Percentiles rank a stretch among this genome's conserved stretches.
These are phyloP conservation scores for Candida ipomoeae DNA, from an alignment of 805 yeast species.

Conservation along the genomic window DNA sequence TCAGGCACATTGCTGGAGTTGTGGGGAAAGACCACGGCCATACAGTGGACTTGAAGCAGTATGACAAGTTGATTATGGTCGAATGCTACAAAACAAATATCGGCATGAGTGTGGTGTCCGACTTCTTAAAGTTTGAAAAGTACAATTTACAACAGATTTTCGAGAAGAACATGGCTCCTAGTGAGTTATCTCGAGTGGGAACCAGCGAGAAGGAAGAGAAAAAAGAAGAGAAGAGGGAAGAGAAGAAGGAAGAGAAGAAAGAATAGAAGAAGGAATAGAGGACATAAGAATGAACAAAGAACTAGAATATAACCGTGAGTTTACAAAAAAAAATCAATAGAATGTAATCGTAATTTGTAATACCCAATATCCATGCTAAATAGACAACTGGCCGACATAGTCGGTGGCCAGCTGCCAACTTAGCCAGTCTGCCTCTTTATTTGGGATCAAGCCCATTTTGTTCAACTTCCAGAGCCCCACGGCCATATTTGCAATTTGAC, in stretches of 20 bases:
- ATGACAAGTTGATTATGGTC: slow-evolving; percentile 73
- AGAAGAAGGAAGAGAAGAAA: neutral
- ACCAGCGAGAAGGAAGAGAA: slow-evolving; percentile 1
- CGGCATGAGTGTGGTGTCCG: slow-evolving; percentile 79
- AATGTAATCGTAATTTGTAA: neutral
- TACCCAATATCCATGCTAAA: neutral
- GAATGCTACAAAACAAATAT: slow-evolving; percentile 86
- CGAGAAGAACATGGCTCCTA: slow-evolving; percentile 37
- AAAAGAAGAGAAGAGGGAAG: neutral
- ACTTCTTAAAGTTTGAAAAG: slow-evolving; percentile 57
- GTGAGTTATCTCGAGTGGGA: slow-evolving; percentile 13
- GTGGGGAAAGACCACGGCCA: slow-evolving; percentile 72
- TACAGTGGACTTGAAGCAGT: slow-evolving; percentile 72
- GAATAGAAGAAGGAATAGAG: neutral
- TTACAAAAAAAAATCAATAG: too few species aligned
- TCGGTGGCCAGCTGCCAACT: slow-evolving; percentile 61
- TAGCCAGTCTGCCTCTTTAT: slow-evolving; percentile 84
- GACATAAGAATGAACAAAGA: neutral
- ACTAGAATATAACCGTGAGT: neutral
- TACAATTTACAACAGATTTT: slow-evolving; percentile 81
- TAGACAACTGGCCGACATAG: slow-evolving; percentile 8
- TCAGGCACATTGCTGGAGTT: slow-evolving; percentile 62
- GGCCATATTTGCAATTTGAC: slow-evolving; percentile 53
- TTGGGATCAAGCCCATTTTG: slow-evolving; percentile 88
- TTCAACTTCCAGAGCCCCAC: slow-evolving; percentile 84